These are phyloP conservation scores for Coleophoma crateriformis DNA, from an alignment of 2,329 filamentous ascomycete genomes.

Conservation along the genomic window DNA sequence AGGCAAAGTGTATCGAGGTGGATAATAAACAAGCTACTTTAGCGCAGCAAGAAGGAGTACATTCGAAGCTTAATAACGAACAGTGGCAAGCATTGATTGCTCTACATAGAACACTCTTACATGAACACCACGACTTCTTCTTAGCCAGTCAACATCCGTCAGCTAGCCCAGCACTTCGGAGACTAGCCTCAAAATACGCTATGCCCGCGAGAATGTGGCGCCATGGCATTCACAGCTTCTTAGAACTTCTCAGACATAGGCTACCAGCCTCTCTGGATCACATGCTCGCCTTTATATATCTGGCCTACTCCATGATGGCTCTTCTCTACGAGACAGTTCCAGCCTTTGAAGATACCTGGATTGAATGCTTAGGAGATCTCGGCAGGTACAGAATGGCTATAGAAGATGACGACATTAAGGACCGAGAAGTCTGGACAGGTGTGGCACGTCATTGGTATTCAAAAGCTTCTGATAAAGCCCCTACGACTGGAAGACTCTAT, in stretches of 20 bases:
- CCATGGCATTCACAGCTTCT: conserved; percentile 77
- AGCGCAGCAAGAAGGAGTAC: conserved; percentile 41
- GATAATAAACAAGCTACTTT: conserved; percentile 55
- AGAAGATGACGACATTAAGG: conserved; percentile 71
- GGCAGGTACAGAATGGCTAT: conserved; percentile 82
- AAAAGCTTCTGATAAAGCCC: conserved; percentile 65
- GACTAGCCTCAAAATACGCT: conserved; percentile 72
- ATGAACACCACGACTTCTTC: conserved; percentile 85
- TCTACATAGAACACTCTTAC: conserved; percentile 71
- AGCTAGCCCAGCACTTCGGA: conserved; percentile 60
- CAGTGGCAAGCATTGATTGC: conserved; percentile 84
- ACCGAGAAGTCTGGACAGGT: conserved; percentile 74
- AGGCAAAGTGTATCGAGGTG: conserved; percentile 80
- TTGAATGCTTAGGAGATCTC: conserved; percentile 79
- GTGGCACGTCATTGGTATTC: conserved; percentile 82
- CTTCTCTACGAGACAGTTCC: conserved; percentile 81
- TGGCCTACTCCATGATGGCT: conserved; percentile 87
- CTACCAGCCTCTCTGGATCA: conserved; percentile 76
- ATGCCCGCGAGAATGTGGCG: conserved; percentile 96
- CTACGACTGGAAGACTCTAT: conserved; percentile 72
- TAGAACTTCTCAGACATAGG: conserved; percentile 70
- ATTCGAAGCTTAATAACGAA: conserved; percentile 48
- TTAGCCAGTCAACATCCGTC: conserved; percentile 82
- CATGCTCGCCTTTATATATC: conserved; percentile 86
- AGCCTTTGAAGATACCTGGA: conserved; percentile 78